Conservation (phyloP, 176 grass and related monocot genomes). For the Leersia perrieri region DNA sequence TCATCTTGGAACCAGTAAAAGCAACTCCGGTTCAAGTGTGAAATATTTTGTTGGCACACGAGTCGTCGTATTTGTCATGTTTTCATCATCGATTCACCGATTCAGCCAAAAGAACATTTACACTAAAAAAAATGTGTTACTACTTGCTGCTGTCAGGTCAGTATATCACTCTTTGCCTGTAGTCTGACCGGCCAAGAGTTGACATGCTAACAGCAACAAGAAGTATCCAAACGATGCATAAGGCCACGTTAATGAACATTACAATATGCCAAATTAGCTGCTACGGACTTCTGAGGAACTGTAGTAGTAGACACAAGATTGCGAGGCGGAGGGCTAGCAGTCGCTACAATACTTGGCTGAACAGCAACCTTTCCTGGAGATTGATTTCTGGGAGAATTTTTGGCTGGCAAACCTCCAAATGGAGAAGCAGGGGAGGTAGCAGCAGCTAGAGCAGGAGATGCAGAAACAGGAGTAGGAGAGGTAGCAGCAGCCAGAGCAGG, state of each 20-base stretch:
- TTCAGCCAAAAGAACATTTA: background rate
- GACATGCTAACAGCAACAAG: background rate
- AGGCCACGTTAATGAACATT: too few relatives aligned
- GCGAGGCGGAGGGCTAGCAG: constrained; percentile 9
- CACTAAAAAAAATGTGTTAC: too few relatives aligned
- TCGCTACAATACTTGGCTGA: constrained; percentile 27
- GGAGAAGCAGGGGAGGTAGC: constrained; percentile 29
- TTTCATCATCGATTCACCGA: background rate
- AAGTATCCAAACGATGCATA: background rate
- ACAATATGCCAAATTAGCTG: background rate
- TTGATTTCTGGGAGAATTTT: constrained; percentile 27
- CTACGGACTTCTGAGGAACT: background rate
- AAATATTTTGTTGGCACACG: background rate
- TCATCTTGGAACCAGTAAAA: background rate
- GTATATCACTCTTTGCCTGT: background rate
- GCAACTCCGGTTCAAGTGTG: background rate
- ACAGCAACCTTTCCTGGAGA: constrained; percentile 22
- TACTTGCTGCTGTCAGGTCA: background rate
- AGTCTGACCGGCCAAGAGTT: background rate
- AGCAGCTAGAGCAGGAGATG: too few relatives aligned
- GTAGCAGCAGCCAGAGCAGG: constrained; percentile 7
- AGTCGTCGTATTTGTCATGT: background rate
- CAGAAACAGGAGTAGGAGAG: too few relatives aligned
- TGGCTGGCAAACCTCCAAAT: background rate
- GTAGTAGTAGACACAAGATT: constrained; percentile 11